A percentile compares a stretch with the other conserved stretches of the same genome.
phyloP scores from a whole-genome alignment of 768 basidiomycete species.

The Serendipita vermifera region DNA sequence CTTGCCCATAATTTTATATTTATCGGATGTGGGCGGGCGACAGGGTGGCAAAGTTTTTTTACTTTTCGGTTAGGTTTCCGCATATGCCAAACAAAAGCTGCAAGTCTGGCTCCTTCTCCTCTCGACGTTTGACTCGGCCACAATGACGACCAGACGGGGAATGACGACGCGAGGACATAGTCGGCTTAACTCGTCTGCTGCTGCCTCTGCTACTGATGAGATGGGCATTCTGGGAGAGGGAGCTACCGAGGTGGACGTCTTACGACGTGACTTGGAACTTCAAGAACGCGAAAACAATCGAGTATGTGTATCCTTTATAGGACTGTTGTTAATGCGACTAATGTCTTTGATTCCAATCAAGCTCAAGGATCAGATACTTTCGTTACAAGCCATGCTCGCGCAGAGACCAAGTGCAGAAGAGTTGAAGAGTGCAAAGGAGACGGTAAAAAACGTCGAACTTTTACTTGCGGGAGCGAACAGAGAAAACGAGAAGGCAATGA shows the following conservation, averaged over 20 bases:
- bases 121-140: not conserved
- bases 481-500: constrained; percentile 78
- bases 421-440: constrained; percentile 53
- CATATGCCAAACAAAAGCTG: no score
- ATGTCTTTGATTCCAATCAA: no score
- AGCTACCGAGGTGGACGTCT: not conserved
- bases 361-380: constrained; percentile 50
- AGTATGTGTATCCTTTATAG: not conserved
- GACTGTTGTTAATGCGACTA: not conserved
- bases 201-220: not conserved
- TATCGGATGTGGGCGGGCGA: not conserved
- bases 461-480: constrained; percentile 67
- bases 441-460: constrained; percentile 62
- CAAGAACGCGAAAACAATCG: constrained; percentile 1
- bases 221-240: not conserved
- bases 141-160: constrained; percentile 2
- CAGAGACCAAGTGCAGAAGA: constrained; percentile 55
- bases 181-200: not conserved
- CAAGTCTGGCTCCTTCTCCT: not conserved
- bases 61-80: no score
- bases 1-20: constrained; percentile 83
- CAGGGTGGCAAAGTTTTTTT: no score
- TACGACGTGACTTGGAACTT: not conserved
- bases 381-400: constrained; percentile 51
- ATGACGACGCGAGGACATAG: not conserved